Conservation (phyloP, 805 yeast genomes). For the Lachancea cidri region DNA sequence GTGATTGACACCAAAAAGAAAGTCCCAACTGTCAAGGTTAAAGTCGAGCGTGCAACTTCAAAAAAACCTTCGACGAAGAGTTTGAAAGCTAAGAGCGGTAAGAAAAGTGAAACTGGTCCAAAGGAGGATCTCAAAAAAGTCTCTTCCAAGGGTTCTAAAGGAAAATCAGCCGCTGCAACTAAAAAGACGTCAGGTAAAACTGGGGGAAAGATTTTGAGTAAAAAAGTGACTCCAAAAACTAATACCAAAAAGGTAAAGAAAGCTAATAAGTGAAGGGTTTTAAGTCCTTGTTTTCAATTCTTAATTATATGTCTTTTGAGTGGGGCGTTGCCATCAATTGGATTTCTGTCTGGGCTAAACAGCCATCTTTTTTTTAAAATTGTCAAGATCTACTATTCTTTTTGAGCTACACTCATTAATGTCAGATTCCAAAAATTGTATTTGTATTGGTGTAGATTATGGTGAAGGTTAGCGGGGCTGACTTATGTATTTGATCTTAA, state of each 20-base stretch:
- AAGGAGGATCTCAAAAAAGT: constrained; percentile 28
- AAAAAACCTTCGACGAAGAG: constrained; percentile 13
- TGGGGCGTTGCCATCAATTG: too few relatives aligned
- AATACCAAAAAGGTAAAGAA: constrained; percentile 10
- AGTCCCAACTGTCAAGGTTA: constrained; percentile 18
- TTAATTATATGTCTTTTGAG: too few relatives aligned
- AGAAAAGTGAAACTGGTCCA: constrained; percentile 18
- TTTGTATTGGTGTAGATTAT: too few relatives aligned
- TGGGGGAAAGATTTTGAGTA: constrained; percentile 22
- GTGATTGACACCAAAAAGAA: constrained; percentile 27
- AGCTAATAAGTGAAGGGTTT: too few relatives aligned
- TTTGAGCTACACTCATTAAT: too few relatives aligned
- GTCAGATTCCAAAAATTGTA: too few relatives aligned
- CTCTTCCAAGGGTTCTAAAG: constrained; percentile 19
- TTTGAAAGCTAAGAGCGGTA: constrained; percentile 18
- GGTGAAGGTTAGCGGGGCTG: too few relatives aligned
- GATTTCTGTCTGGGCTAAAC: too few relatives aligned
- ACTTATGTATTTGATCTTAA: too few relatives aligned
- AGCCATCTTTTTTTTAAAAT: too few relatives aligned
- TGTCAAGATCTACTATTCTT: too few relatives aligned
- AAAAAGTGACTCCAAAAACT: constrained; percentile 17
- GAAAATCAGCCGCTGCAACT: constrained; percentile 28
- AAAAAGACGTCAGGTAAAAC: constrained; percentile 28
- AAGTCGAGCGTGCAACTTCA: neutral
- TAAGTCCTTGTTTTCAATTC: too few relatives aligned